phyloP scores from a whole-genome alignment of 2,329 filamentous ascomycete species.

The Ophiostoma fasciatum region DNA sequence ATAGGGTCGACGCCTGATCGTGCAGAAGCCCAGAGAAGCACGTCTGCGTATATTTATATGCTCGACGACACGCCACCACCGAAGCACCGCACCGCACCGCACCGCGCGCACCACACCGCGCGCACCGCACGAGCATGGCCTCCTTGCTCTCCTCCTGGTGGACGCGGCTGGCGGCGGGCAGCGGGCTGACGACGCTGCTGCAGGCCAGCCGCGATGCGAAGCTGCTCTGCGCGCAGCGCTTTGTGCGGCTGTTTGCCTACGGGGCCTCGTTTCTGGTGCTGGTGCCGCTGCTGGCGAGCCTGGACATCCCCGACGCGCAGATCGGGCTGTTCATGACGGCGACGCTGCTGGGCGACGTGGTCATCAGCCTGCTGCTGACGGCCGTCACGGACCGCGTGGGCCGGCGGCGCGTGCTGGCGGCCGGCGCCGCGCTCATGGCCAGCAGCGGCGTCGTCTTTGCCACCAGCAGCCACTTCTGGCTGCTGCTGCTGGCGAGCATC shows the following conservation, averaged over 20 bases:
- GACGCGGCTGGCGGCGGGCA: conserved; percentile 16
- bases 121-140: too few relatives aligned
- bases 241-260: conserved; percentile 49
- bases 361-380: conserved; percentile 43
- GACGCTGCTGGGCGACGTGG: conserved; percentile 43
- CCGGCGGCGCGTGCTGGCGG: conserved; percentile 34
- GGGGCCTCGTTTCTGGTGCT: conserved; percentile 42
- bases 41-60: too few relatives aligned
- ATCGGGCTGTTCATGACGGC: conserved; percentile 53
- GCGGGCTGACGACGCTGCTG: conserved; percentile 30
- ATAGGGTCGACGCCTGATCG: too few relatives aligned
- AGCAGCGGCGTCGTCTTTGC: conserved; percentile 42
- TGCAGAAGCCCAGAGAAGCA: too few relatives aligned
- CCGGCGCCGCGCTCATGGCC: conserved; percentile 40
- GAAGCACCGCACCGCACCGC: too few relatives aligned
- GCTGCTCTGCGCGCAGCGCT: conserved; percentile 42
- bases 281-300: conserved; percentile 36
- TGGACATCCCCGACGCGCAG: conserved; percentile 33
- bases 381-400: conserved; percentile 41
- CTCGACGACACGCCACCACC: too few relatives aligned
- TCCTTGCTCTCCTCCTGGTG: neutral
- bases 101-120: too few relatives aligned
- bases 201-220: conserved; percentile 33
- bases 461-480: conserved; percentile 36
- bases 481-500: conserved; percentile 40